These are phyloP conservation scores for Creolimax fragrantissima DNA, from an alignment of 78 protist species.

Conservation along the genomic window DNA sequence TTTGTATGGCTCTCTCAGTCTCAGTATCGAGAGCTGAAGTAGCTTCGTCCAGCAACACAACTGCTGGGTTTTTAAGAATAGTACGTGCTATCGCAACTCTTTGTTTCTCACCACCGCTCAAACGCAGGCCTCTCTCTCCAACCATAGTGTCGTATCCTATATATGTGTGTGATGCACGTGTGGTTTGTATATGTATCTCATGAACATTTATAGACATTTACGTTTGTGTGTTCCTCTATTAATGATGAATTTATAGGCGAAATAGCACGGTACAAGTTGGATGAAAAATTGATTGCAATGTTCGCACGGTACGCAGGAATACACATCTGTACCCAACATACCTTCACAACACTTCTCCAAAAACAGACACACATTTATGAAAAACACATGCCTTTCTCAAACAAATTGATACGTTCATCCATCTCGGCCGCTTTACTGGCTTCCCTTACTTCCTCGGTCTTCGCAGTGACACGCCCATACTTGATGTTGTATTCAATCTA, in stretches of 20 bases:
- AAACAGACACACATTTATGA: too few species aligned
- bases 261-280: too few species aligned
- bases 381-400: slow-evolving; percentile 59
- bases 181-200: slow-evolving; percentile 68
- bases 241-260: slow-evolving; percentile 74
- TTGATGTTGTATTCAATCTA: slow-evolving; percentile 17
- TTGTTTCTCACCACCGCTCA: slow-evolving; percentile 76
- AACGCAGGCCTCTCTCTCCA: slow-evolving; percentile 82
- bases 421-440: slow-evolving; percentile 64
- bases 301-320: too few species aligned
- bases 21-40: slow-evolving; percentile 65
- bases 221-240: slow-evolving; percentile 79
- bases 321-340: too few species aligned
- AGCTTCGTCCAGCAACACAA: slow-evolving; percentile 31
- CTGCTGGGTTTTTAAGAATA: slow-evolving; percentile 56
- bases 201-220: slow-evolving; percentile 63
- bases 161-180: neutral
- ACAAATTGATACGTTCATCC: slow-evolving; percentile 45
- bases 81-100: slow-evolving; percentile 80
- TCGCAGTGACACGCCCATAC: slow-evolving; percentile 10
- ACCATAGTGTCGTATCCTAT: slow-evolving; percentile 67
- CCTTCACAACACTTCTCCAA: too few species aligned
- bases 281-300: too few species aligned
- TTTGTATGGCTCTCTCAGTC: slow-evolving; percentile 47
- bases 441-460: neutral